A percentile compares a stretch with the other conserved stretches of the same genome.
phyloP scores from a whole-genome alignment of 805 yeast species.

The Saturnispora sekii region DNA sequence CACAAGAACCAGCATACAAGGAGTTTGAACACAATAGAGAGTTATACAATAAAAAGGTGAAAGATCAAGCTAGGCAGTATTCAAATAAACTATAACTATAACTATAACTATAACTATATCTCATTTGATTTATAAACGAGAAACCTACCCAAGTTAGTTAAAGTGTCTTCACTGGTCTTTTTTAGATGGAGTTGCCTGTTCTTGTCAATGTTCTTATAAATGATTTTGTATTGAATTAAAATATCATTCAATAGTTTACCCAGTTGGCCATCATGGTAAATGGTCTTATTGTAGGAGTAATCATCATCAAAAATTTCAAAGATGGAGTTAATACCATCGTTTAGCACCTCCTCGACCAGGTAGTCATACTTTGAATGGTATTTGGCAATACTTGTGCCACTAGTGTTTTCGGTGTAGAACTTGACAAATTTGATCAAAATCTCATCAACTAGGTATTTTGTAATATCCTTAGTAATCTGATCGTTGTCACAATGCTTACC shows the following conservation, averaged over 20 bases:
- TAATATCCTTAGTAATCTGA: slow-evolving; percentile 14
- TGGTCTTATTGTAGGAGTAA: slow-evolving; percentile 55
- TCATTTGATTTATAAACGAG: slow-evolving; percentile 62
- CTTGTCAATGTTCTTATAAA: slow-evolving; percentile 58
- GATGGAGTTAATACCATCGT: slow-evolving; percentile 55
- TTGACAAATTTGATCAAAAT: slow-evolving; percentile 15
- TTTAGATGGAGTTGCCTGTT: slow-evolving; percentile 49
- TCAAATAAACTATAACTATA: slow-evolving; percentile 27
- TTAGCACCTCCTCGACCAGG: slow-evolving; percentile 24
- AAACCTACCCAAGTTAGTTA: slow-evolving; percentile 61
- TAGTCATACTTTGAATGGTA: slow-evolving; percentile 20
- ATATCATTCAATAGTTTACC: slow-evolving; percentile 33
- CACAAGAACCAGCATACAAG: slow-evolving; percentile 95
- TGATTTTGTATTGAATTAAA: slow-evolving; percentile 38
- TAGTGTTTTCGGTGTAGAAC: slow-evolving; percentile 7
- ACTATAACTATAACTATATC: slow-evolving; percentile 10
- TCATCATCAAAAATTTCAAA: slow-evolving; percentile 79
- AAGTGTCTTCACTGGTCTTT: slow-evolving; percentile 54
- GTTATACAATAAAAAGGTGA: slow-evolving; percentile 66
- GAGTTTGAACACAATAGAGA: slow-evolving; percentile 63
- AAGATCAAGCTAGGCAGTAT: slow-evolving; percentile 71
- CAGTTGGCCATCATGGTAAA: slow-evolving; percentile 50
- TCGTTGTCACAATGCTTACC: slow-evolving; percentile 17
- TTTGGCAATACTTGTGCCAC: slow-evolving; percentile 10
- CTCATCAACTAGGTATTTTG: slow-evolving; percentile 21